A percentile compares a stretch with the other conserved stretches of the same genome.
phyloP scores from a whole-genome alignment of 768 basidiomycete genomes.

The Leccinellum rugosiceps region DNA sequence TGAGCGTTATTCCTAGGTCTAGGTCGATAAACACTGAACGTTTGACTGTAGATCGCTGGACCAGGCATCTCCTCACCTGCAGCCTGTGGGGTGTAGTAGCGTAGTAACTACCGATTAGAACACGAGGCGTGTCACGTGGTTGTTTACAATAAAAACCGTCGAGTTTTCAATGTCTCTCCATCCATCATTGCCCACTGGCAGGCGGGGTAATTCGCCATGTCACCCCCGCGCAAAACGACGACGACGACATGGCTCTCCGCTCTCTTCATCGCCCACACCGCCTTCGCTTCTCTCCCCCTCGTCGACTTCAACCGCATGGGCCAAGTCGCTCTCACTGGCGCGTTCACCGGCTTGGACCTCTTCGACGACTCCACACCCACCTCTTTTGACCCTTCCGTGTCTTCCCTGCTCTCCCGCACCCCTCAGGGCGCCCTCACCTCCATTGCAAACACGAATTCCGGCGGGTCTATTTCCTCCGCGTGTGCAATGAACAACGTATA shows the following conservation, averaged over 20 bases:
- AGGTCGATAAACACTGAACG: slow-evolving; percentile 1
- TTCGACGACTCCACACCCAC: slow-evolving; percentile 56
- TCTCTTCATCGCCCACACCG: slow-evolving; percentile 18
- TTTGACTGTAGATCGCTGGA: slow-evolving; percentile 46
- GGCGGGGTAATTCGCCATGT: slow-evolving; percentile 6
- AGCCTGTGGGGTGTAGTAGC: slow-evolving; percentile 54
- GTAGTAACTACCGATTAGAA: background rate
- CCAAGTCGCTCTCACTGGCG: slow-evolving; percentile 81
- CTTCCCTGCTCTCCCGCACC: slow-evolving; percentile 67
- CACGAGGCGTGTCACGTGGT: slow-evolving; percentile 21
- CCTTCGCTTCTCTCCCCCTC: slow-evolving; percentile 45
- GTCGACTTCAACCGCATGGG: slow-evolving; percentile 86
- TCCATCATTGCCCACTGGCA: too few relatives aligned
- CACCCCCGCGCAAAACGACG: background rate
- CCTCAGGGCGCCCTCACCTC: slow-evolving; percentile 62
- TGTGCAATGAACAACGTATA: slow-evolving; percentile 68
- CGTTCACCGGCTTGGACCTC: slow-evolving; percentile 83
- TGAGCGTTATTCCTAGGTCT: slow-evolving; percentile 38
- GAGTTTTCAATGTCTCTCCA: background rate
- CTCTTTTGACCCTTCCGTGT: slow-evolving; percentile 65
- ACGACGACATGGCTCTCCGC: slow-evolving; percentile 22
- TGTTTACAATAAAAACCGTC: slow-evolving; percentile 4
- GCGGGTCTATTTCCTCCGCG: slow-evolving; percentile 72
- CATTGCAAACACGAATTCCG: slow-evolving; percentile 75
- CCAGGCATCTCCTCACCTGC: slow-evolving; percentile 58